phyloP scores from a whole-genome alignment of 2,329 filamentous ascomycete species.

The Ophiocordyceps camponoti-leonardi region DNA sequence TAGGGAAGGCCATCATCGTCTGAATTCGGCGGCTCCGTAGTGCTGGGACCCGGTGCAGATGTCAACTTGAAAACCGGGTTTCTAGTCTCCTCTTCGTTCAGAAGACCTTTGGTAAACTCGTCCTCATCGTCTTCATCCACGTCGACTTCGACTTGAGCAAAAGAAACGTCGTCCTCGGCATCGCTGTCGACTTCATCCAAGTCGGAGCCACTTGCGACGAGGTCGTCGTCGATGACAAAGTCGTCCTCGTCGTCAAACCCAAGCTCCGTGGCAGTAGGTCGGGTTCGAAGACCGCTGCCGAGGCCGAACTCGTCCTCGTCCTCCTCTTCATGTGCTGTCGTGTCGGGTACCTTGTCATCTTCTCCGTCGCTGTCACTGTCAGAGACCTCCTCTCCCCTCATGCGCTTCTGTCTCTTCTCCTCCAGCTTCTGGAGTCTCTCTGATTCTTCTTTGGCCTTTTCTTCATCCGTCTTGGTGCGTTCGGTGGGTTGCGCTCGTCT shows the following conservation, averaged over 20 bases:
- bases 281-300: slow-evolving; percentile 38
- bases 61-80: slow-evolving; percentile 33
- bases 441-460: slow-evolving; percentile 63
- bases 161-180: slow-evolving; percentile 15
- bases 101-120: slow-evolving; percentile 55
- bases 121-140: slow-evolving; percentile 34
- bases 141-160: slow-evolving; percentile 9
- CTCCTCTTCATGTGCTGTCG: slow-evolving; percentile 14
- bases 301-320: slow-evolving; percentile 42
- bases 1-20: slow-evolving; percentile 51
- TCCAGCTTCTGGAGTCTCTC: slow-evolving; percentile 65
- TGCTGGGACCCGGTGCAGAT: slow-evolving; percentile 14
- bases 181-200: slow-evolving; percentile 39
- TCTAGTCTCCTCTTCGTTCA: slow-evolving; percentile 39
- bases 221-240: slow-evolving; percentile 76
- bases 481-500: slow-evolving; percentile 71
- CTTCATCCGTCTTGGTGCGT: slow-evolving; percentile 81
- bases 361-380: slow-evolving; percentile 44
- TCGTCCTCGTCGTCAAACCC: slow-evolving; percentile 89
- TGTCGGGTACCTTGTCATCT: slow-evolving; percentile 10
- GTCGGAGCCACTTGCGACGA: slow-evolving; percentile 68
- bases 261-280: slow-evolving; percentile 40
- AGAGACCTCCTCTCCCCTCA: slow-evolving; percentile 64
- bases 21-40: slow-evolving; percentile 14
- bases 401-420: slow-evolving; percentile 63